These are phyloP conservation scores for Tulasnella calospora DNA, from an alignment of 768 basidiomycete species.

Conservation along the genomic window DNA sequence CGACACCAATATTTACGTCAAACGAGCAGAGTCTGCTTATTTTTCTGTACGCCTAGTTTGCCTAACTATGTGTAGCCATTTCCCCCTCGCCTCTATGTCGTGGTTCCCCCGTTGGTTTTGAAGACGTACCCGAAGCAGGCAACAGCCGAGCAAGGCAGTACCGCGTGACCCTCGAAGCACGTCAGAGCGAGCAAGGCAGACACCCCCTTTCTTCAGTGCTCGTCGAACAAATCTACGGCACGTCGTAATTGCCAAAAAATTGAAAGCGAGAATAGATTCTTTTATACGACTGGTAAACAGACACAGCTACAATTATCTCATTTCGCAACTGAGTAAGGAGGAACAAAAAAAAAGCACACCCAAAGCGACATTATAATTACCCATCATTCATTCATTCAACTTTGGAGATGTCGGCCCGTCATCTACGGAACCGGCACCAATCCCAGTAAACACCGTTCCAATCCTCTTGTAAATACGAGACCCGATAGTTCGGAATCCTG, in stretches of 20 bases:
- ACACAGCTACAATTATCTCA: no score
- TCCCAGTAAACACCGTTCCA: neutral
- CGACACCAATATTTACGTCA: neutral
- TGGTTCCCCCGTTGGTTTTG: no score
- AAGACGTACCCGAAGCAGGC: no score
- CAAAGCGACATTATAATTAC: neutral
- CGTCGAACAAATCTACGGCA: neutral
- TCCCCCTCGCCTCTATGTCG: no score
- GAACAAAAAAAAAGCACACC: neutral
- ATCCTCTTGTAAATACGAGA: neutral
- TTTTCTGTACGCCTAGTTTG: neutral
- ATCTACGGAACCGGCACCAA: neutral
- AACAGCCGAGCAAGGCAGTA: neutral
- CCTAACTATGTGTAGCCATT: neutral
- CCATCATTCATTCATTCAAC: neutral
- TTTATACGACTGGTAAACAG: neutral
- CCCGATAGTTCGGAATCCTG: neutral
- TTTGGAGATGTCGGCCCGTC: neutral
- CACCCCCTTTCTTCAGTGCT: neutral
- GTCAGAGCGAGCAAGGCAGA: neutral
- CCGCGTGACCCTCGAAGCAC: neutral
- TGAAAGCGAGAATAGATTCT: neutral
- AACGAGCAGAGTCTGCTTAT: neutral
- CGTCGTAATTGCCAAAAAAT: neutral
- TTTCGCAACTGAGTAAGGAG: slow-evolving; percentile 3